These are phyloP conservation scores for Taphrina communis DNA, from an alignment of 1,139 yeast species.

Conservation along the genomic window DNA sequence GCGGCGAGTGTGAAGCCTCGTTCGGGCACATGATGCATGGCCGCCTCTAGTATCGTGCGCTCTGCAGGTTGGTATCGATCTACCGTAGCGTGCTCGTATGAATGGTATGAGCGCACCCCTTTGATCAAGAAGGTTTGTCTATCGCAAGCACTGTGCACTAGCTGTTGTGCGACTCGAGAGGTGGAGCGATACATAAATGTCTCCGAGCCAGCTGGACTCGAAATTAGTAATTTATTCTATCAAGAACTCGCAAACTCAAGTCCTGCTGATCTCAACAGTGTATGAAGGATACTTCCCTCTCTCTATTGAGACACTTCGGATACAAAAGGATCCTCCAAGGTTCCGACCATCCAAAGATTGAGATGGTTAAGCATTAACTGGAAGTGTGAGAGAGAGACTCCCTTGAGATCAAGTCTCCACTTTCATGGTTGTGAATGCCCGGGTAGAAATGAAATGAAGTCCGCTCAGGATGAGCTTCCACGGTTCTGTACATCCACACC, in stretches of 20 bases:
- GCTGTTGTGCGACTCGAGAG: neutral
- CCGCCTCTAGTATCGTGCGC: slow-evolving; percentile 56
- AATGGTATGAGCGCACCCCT: slow-evolving; percentile 47
- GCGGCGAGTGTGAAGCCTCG: slow-evolving; percentile 72
- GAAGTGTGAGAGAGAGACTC: neutral
- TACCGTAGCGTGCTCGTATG: slow-evolving; percentile 49
- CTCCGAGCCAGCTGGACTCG: neutral
- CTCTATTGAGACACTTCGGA: too few relatives aligned
- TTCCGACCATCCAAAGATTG: too few relatives aligned
- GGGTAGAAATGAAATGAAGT: neutral
- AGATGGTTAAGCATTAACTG: too few relatives aligned
- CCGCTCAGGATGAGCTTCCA: neutral
- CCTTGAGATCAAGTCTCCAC: too few relatives aligned
- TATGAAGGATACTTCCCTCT: too few relatives aligned
- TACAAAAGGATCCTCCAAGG: too few relatives aligned
- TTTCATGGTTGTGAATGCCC: neutral
- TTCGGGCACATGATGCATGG: slow-evolving; percentile 65
- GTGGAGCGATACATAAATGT: neutral
- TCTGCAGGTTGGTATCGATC: slow-evolving; percentile 51
- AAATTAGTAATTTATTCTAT: too few relatives aligned
- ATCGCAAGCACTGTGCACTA: too few relatives aligned
- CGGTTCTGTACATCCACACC: too few relatives aligned
- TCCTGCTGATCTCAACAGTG: too few relatives aligned
- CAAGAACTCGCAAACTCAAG: too few relatives aligned
- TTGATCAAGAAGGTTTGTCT: neutral